Conservation (phyloP, 23 red algal species). For the Pyropia haitanensis region DNA sequence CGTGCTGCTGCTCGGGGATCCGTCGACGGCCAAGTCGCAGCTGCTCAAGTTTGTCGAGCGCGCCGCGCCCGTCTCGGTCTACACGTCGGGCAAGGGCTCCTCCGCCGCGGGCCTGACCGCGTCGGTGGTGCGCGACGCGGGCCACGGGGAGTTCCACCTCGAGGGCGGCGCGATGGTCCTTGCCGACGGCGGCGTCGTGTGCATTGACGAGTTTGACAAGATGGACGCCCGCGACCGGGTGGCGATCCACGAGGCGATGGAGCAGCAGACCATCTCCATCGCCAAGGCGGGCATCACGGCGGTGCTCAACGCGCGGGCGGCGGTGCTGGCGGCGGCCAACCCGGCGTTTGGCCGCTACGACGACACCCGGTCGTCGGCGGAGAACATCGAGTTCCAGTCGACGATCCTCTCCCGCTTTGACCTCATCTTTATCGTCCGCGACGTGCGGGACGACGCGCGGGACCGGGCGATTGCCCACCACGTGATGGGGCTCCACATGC, state of each 20-base stretch:
- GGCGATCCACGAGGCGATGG: slow-evolving; percentile 97
- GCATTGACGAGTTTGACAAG: slow-evolving; percentile 99
- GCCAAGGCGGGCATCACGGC: slow-evolving; percentile 97
- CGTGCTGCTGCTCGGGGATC: slow-evolving; percentile 73
- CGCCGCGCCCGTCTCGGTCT: slow-evolving; percentile 75
- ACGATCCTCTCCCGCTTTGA: slow-evolving; percentile 98
- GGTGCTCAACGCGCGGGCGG: slow-evolving; percentile 78
- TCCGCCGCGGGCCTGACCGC: slow-evolving; percentile 88
- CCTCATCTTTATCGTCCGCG: slow-evolving; percentile 94
- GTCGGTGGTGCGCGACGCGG: slow-evolving; percentile 74
- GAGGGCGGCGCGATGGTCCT: slow-evolving; percentile 96
- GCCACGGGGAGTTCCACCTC: slow-evolving; percentile 78
- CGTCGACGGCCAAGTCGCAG: slow-evolving; percentile 85
- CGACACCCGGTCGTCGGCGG: slow-evolving; percentile 67
- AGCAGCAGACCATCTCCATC: slow-evolving; percentile 98
- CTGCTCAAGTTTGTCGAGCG: slow-evolving; percentile 79
- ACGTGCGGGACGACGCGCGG: slow-evolving; percentile 74
- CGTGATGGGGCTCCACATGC: slow-evolving; percentile 83
- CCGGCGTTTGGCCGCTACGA: slow-evolving; percentile 93
- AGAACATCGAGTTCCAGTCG: slow-evolving; percentile 96
- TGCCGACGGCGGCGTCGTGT: slow-evolving; percentile 90
- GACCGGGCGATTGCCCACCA: slow-evolving; percentile 85
- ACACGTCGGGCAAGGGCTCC: slow-evolving; percentile 80
- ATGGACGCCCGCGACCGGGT: slow-evolving; percentile 83
- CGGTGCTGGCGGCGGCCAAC: slow-evolving; percentile 93